Conservation (phyloP, 2,329 filamentous ascomycete species). For the Lasiodiplodia sp. region DNA sequence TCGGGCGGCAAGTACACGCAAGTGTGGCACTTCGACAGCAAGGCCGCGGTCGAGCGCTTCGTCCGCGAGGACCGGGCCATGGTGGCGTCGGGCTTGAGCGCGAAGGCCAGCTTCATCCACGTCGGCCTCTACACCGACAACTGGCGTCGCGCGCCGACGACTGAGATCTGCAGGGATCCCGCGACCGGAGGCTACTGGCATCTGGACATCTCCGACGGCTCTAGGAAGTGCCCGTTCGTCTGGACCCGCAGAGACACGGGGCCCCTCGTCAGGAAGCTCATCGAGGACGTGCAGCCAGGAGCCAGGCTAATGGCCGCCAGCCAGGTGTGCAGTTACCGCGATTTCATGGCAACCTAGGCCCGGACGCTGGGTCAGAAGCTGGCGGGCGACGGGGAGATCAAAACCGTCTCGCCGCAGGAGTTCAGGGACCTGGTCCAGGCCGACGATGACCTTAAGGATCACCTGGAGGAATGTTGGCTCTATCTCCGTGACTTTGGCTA, state of each 20-base stretch:
- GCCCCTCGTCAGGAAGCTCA: background rate
- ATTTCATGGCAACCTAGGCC: background rate
- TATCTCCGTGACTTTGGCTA: slow-evolving; percentile 49
- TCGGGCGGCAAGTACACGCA: background rate
- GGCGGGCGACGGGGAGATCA: slow-evolving; percentile 34
- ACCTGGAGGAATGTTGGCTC: slow-evolving; percentile 43
- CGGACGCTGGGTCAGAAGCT: slow-evolving; percentile 34
- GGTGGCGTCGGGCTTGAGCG: background rate
- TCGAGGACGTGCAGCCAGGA: background rate
- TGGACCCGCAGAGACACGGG: slow-evolving; percentile 28
- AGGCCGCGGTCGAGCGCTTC: background rate
- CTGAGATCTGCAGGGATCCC: too few species aligned
- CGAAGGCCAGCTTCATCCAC: background rate
- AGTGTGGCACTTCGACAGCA: slow-evolving; percentile 1
- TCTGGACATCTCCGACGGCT: slow-evolving; percentile 34
- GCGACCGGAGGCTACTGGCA: background rate
- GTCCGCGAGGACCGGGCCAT: background rate
- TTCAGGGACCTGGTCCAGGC: slow-evolving; percentile 39
- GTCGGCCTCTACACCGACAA: background rate
- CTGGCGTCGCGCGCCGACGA: background rate
- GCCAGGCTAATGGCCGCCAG: background rate
- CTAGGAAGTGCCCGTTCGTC: slow-evolving; percentile 46
- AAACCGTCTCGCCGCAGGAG: background rate
- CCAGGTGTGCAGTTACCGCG: background rate
- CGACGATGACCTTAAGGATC: slow-evolving; percentile 35